Percentiles rank a stretch among this genome's conserved stretches.
Evolutionary conservation across 2,329 filamentous ascomycete species (phyloP).

Genomic region (Dactylellina parvicollis): DNA sequence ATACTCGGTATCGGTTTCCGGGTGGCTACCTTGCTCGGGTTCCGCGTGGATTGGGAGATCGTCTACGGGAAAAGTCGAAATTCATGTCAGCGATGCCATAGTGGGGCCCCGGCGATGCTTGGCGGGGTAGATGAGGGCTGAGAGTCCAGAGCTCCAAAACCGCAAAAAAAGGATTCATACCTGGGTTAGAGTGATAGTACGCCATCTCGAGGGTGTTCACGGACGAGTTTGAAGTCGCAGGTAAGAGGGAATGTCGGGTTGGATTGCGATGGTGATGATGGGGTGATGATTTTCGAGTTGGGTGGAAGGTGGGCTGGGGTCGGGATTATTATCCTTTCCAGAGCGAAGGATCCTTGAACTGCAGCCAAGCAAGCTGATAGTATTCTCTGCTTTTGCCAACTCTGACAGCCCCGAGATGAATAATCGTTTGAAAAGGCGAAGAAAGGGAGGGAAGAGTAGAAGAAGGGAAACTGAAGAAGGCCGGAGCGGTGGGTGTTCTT

Average conservation of each 20-base stretch:
- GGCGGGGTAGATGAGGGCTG: conserved; percentile 41
- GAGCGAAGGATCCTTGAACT: conserved; percentile 34
- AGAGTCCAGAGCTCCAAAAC: neutral
- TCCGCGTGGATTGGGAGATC: conserved; percentile 52
- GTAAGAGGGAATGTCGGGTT: conserved; percentile 1
- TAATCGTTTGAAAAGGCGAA: conserved; percentile 5
- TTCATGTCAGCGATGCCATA: conserved; percentile 29
- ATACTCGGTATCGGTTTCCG: neutral
- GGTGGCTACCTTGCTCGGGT: conserved; percentile 47
- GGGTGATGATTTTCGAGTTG: conserved; percentile 7
- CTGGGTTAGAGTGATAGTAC: conserved; percentile 52
- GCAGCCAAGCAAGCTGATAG: conserved; percentile 27
- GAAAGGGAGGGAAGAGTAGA: neutral
- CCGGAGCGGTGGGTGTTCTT: neutral
- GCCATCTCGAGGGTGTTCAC: conserved; percentile 31
- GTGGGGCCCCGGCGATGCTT: conserved; percentile 24
- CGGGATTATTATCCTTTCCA: conserved; percentile 18
- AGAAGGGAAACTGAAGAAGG: neutral
- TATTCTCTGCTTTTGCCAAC: conserved; percentile 9
- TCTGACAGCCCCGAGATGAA: neutral
- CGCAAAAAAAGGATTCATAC: conserved; percentile 13
- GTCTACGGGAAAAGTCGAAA: conserved; percentile 19
- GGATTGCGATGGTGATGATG: conserved; percentile 1
- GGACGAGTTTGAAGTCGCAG: neutral
- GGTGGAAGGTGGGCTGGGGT: conserved; percentile 30